phyloP scores from a whole-genome alignment of 306 rosid species.

The Citrullus amarus region DNA sequence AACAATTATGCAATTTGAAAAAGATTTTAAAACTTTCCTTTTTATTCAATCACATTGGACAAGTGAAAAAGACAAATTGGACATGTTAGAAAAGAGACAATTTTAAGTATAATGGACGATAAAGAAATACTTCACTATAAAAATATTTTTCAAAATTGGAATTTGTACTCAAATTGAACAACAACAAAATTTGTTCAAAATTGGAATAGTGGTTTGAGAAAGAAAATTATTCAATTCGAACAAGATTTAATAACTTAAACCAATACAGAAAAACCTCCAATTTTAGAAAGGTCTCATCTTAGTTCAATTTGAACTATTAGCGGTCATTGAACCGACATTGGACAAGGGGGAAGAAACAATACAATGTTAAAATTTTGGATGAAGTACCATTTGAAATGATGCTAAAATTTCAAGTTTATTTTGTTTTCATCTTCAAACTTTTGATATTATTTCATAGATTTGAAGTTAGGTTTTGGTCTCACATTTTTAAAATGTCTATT shows the following conservation, averaged over 20 bases:
- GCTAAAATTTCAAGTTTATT: no score
- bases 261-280: background rate
- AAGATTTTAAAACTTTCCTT: no score
- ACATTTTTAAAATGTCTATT: no score
- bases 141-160: background rate
- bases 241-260: background rate
- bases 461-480: no score
- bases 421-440: no score
- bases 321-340: no score
- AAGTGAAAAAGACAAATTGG: background rate
- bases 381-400: no score
- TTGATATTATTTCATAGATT: no score
- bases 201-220: background rate
- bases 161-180: background rate
- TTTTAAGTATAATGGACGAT: background rate
- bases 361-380: no score
- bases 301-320: background rate
- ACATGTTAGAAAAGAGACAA: no score
- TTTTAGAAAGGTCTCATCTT: background rate
- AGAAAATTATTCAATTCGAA: background rate
- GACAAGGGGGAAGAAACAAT: no score
- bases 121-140: background rate
- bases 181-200: background rate
- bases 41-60: background rate
- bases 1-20: no score